Conservation (phyloP, 257 asterid species). For the Plectranthus barbatus region DNA sequence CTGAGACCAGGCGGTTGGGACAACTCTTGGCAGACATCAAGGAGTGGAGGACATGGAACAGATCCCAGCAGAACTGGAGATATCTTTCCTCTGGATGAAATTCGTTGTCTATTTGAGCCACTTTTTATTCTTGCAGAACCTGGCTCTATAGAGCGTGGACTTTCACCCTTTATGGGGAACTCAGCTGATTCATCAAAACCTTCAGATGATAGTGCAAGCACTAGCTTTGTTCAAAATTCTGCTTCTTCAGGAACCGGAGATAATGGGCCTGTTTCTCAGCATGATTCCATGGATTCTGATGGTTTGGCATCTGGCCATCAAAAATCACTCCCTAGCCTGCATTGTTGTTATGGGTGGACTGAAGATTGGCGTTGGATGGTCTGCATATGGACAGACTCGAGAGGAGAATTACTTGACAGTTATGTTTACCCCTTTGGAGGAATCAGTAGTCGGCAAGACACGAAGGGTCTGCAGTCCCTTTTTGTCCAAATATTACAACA, state of each 20-base stretch:
- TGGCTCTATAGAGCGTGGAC: conserved; percentile 84
- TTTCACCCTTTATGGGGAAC: conserved; percentile 62
- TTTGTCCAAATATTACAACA: conserved; percentile 91
- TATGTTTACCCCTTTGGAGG: conserved; percentile 95
- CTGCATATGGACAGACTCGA: conserved; percentile 94
- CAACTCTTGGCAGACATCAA: conserved; percentile 82
- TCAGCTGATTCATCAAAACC: conserved; percentile 53
- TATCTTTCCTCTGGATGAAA: conserved; percentile 52
- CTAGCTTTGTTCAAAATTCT: conserved; percentile 59
- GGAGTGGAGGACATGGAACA: conserved; percentile 65
- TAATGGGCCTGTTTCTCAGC: conserved; percentile 54
- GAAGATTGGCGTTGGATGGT: conserved; percentile 99
- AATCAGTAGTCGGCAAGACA: conserved; percentile 94
- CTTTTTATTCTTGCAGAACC: conserved; percentile 92
- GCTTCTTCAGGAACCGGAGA: conserved; percentile 70
- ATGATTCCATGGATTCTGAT: conserved; percentile 62
- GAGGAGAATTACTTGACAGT: conserved; percentile 95
- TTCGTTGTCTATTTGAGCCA: conserved; percentile 88
- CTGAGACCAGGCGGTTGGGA: conserved; percentile 87
- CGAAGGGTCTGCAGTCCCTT: conserved; percentile 95
- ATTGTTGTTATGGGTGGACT: conserved; percentile 99
- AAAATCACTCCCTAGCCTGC: conserved; percentile 75
- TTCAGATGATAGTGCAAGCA: conserved; percentile 73
- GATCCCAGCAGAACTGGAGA: conserved; percentile 72
- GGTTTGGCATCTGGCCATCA: conserved; percentile 62